Evolutionary conservation across 2,329 filamentous ascomycete genomes (phyloP).

Genomic region (Ceratocystis huliohia): DNA sequence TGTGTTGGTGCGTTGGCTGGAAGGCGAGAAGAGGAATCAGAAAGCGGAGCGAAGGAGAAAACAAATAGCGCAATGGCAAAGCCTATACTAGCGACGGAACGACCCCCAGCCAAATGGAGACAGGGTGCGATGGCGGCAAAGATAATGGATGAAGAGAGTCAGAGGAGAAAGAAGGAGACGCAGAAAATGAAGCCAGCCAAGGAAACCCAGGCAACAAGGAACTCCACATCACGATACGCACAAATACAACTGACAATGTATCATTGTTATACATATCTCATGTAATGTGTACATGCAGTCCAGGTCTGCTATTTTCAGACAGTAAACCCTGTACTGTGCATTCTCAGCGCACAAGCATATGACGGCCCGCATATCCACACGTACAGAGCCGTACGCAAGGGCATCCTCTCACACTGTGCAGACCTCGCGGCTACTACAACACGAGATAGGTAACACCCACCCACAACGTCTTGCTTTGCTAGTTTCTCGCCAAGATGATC

Average conservation of each 20-base stretch:
- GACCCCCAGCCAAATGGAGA: not conserved
- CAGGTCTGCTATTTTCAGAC: too few relatives aligned
- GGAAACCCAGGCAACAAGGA: too few relatives aligned
- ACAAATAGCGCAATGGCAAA: not conserved
- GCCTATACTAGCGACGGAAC: not conserved
- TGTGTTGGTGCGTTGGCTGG: not conserved
- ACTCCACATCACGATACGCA: too few relatives aligned
- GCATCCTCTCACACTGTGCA: not conserved
- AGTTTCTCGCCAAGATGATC: too few relatives aligned
- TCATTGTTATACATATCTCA: too few relatives aligned
- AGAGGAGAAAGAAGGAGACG: not conserved
- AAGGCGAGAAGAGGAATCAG: not conserved
- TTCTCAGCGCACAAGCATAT: too few relatives aligned
- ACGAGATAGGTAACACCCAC: not conserved
- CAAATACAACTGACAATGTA: too few relatives aligned
- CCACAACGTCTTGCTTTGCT: not conserved
- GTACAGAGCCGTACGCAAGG: not conserved
- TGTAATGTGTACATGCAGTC: too few relatives aligned
- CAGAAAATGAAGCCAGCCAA: not conserved
- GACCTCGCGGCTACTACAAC: not conserved
- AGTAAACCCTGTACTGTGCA: too few relatives aligned
- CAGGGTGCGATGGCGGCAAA: not conserved
- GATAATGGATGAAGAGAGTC: not conserved
- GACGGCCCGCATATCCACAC: too few relatives aligned
- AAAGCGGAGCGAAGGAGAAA: constrained; percentile 2